Conservation (phyloP, 73 alveolate species). For the Uronychia setigera region DNA sequence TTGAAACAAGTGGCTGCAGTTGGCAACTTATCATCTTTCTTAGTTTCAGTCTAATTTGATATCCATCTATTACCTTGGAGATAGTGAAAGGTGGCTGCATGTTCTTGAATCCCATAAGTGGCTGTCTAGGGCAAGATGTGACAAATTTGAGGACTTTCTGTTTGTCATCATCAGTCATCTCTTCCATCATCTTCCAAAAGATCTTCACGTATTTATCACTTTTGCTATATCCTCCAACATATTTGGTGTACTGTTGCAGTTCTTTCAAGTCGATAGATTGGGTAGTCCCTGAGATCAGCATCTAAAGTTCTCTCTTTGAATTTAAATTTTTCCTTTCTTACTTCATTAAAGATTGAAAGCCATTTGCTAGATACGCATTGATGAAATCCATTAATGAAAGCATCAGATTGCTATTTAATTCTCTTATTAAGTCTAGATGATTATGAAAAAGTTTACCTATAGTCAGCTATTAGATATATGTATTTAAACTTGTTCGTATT, state of each 20-base stretch:
- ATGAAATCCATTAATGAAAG: conserved; percentile 88
- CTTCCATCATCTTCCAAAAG: conserved; percentile 93
- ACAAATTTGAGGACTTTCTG: conserved; percentile 88
- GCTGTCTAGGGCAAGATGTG: conserved; percentile 92
- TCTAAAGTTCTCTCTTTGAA: conserved; percentile 76
- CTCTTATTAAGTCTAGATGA: conserved; percentile 70
- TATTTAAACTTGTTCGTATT: conserved; percentile 84
- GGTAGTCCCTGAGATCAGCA: conserved; percentile 92
- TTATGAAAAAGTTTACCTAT: conserved; percentile 15
- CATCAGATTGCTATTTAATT: conserved; percentile 79
- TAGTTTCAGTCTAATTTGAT: too few species aligned
- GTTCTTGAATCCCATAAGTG: conserved; percentile 90
- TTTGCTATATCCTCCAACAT: conserved; percentile 82
- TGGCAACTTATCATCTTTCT: conserved; percentile 70
- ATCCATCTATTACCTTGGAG: conserved; percentile 57
- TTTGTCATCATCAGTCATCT: conserved; percentile 81
- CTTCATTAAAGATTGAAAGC: conserved; percentile 86
- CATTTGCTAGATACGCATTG: conserved; percentile 81
- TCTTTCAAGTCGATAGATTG: conserved; percentile 85
- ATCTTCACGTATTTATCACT: conserved; percentile 68
- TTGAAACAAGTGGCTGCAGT: conserved; percentile 82
- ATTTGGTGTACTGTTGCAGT: conserved; percentile 85
- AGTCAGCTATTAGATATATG: conserved; percentile 86
- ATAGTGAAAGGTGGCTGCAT: conserved; percentile 83
- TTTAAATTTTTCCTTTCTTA: too few species aligned